Percentiles rank a stretch among this genome's conserved stretches.
Evolutionary conservation across 2,329 filamentous ascomycete genomes (phyloP).

Genomic region (Colletotrichum truncatum): DNA sequence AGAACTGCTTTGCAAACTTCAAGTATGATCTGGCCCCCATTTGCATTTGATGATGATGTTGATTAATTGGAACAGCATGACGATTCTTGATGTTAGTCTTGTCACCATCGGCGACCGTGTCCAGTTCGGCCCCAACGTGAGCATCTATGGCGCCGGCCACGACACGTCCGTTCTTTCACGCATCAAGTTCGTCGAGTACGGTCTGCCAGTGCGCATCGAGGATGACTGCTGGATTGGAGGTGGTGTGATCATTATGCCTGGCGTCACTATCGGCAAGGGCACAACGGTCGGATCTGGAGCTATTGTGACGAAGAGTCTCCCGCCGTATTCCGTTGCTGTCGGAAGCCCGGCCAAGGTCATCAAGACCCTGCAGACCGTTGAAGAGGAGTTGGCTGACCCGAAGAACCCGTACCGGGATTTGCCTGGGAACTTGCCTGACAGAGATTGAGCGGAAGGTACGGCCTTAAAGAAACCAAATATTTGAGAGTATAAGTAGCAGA

Average conservation of each 20-base stretch:
- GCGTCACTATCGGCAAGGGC: constrained; percentile 50
- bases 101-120: constrained; percentile 61
- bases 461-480: no score
- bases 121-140: constrained; percentile 61
- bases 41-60: neutral
- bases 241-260: constrained; percentile 51
- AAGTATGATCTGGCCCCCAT: neutral
- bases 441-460: neutral
- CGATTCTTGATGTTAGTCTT: constrained; percentile 60
- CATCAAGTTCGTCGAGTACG: constrained; percentile 57
- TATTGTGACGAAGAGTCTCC: constrained; percentile 49
- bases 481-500: no score
- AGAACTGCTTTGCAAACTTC: constrained; percentile 68
- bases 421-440: constrained; percentile 1
- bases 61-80: constrained; percentile 37
- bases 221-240: constrained; percentile 59
- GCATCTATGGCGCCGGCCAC: constrained; percentile 61
- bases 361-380: constrained; percentile 30
- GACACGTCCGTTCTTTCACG: constrained; percentile 58
- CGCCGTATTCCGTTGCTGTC: constrained; percentile 45
- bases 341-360: constrained; percentile 46
- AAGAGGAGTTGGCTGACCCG: constrained; percentile 19
- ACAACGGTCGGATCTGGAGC: constrained; percentile 49
- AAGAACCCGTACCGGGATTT: constrained; percentile 11
- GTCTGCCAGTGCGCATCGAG: constrained; percentile 56